Base-by-base conservation (phyloP, 106 monocot genomes). In the Ottelia alismoides region DNA sequence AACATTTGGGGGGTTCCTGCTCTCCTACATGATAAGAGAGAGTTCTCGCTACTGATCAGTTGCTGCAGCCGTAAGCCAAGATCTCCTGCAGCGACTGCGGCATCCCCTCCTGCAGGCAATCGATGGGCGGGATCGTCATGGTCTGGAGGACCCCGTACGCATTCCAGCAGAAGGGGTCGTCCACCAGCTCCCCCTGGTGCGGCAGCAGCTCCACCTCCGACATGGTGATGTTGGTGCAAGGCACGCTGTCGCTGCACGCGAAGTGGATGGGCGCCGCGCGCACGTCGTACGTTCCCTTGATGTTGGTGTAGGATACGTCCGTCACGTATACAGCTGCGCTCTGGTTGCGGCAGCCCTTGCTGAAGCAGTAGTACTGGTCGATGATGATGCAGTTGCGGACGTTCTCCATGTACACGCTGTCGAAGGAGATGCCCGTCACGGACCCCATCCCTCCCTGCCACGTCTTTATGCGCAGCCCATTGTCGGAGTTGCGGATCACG, bases 81-180 rank as follows among this genome's bases (percentile, higher is more conserved):
- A 43, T 70, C 63, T 85, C 82, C 2, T 51, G 58, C 0, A 96
- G 27, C 0, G 78, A 59, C 56, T 82, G 47, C 1, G 89, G 89
- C 48, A 45, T 22, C 3, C 89, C 98, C 0, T 90, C 82, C 67
- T 77, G 84, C 40, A 98, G 56, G 53, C 98, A 98, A 20, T 31
- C 20, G 17, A 98, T 77, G 1, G 98, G 98, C 0, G 98, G 98
- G 10, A 98, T 82, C 0, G 98, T 90, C 0, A 78, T 61, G 0
- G 85, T 98, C 58, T 77, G 47, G 66, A 73, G 46, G 26, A 21
- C 40, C 1, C 89, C 98, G 26, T 90, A 98, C 1, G 89, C 98
- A 19, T 85, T 98, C 98, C 98, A 98, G 24, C 98, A 98, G 70
- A 85, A 98, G 11, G 98, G 89, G 25, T 98, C 98, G 16, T 85